These are phyloP conservation scores for Coniosporium apollinis DNA, from an alignment of 495 filamentous ascomycete species.

Conservation along the genomic window DNA sequence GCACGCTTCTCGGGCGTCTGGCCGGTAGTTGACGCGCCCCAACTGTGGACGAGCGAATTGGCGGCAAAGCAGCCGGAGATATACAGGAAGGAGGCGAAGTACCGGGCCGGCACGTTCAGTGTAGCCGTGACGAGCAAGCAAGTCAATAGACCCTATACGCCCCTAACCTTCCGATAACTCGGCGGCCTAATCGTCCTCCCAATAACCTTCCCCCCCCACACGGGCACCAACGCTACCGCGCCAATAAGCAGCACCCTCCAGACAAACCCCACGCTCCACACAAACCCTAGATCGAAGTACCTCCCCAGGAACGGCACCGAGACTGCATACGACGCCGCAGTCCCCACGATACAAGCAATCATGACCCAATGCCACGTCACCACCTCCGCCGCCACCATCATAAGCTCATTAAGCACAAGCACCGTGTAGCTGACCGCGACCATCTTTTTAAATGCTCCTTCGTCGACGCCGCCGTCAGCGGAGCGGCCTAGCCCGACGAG, in stretches of 20 bases:
- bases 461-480: constrained; percentile 36
- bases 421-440: constrained; percentile 85
- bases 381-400: constrained; percentile 92
- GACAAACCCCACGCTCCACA: constrained; percentile 63
- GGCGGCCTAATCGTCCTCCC: constrained; percentile 73
- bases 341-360: constrained; percentile 70
- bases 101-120: not conserved
- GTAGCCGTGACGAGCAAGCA: no score
- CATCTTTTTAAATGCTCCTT: constrained; percentile 34
- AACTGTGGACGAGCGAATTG: not conserved
- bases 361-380: constrained; percentile 96
- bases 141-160: no score
- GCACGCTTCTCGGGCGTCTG: constrained; percentile 1
- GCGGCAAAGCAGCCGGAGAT: not conserved
- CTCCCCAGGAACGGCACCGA: constrained; percentile 72
- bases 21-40: not conserved
- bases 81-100: constrained; percentile 1
- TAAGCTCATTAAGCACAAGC: constrained; percentile 82
- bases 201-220: constrained; percentile 69
- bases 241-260: constrained; percentile 75
- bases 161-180: constrained; percentile 91
- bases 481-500: constrained; percentile 40
- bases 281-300: constrained; percentile 78
- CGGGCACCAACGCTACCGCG: constrained; percentile 67
- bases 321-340: constrained; percentile 58